Base-by-base conservation (phyloP, 192 early-diverging fungal species). In the Chytriomyces hyalinus region DNA sequence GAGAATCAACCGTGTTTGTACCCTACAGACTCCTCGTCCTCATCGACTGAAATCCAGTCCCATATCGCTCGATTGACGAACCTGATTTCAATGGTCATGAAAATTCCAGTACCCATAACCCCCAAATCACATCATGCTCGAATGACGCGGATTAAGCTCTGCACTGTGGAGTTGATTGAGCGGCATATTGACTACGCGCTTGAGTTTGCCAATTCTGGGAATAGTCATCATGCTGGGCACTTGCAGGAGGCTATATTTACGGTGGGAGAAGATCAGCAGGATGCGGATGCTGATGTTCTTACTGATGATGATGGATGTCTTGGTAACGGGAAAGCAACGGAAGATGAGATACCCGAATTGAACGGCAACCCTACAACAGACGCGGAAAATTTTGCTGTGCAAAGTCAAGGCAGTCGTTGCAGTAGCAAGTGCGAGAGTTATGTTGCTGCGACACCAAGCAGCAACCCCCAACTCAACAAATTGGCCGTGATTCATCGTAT, bases 81-180 rank as follows among this genome's bases (percentile, higher is more conserved):
- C 44, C 44, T 67, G 43, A 67, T 46, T 28, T 13, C n/a, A 11
- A 9, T 47, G 48, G 65, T 67, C 45, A 17, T 17, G 48, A 46
- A 9, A 13, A 22, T 67, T 67, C 65, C 65, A 36, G 36, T 36
- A 36, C 15, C 48, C 65, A 36, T 47, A 15, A 36, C 48, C 65
- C 45, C 65, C 65, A 45, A 36, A 36, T 36, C 36, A 4, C 36
- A 36, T 2, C 36, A 36, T 36, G 36, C 36, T 36, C 24, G 65
- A 11, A 22, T 67, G 13, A 8, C 8, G 17, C 43, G 48, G 43
- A 67, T 67, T 28, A 67, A 67, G 45, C 65, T 47, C 43, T 67
- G 43, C 17, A 67, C 65, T 46, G 22, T 67, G 11, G 24, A 6
- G 26, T 46, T 67, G 9, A 67, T 67, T 67, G 65, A 67, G 45